Evolutionary conservation across 768 basidiomycete genomes (phyloP), one percentile per base, ranked within the genome.

Genomic region (Chlorophyllum brunneum): DNA sequence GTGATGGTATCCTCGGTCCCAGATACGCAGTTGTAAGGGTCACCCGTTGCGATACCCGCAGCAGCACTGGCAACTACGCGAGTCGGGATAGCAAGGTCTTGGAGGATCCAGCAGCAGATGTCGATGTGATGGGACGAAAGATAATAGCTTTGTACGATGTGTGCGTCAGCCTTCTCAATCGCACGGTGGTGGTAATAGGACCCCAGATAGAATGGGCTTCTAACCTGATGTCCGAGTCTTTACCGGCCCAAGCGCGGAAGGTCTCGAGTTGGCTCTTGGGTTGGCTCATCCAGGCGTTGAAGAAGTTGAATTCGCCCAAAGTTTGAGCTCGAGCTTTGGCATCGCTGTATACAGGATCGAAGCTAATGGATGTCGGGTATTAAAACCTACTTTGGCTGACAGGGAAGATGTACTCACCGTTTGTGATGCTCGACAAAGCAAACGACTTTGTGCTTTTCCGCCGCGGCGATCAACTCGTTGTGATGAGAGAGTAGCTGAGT

Each of bases 341-440:
- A 64, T 97, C 93, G 61, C 87, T 88, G 73, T 97, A 95, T 10
- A 86, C 92, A 4, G 94, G 94, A 68, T 95, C 93, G 62, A 85
- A 91, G 42, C 84, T 86, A 55, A 39, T 30, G 15, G 40, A 29
- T 45, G 49, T 29, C 10, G n/a, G 38, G n/a, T 40, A 7, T 42
- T 26, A 54, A 58, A 48, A 2, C 9, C 38, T 51, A 27, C 43
- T 26, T 33, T 15, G 16, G 33, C 44, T 30, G 27, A 36, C 26
- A 33, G 13, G 38, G 47, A 45, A 23, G 26, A 7, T 9, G 29
- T 63, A 68, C 41, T 59, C 59, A 83, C 86, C 90, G 81, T 65
- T 92, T 93, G 71, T 93, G 91, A 63, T 95, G 92, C 65, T 97
- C 94, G n/a, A 95, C 93, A 64, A 90, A 92, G 68, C 90, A 92